Percentiles rank a stretch among this genome's conserved stretches.
These are phyloP conservation scores for Aspergillus fructus DNA, from an alignment of 2,329 filamentous ascomycete species.

Conservation along the genomic window DNA sequence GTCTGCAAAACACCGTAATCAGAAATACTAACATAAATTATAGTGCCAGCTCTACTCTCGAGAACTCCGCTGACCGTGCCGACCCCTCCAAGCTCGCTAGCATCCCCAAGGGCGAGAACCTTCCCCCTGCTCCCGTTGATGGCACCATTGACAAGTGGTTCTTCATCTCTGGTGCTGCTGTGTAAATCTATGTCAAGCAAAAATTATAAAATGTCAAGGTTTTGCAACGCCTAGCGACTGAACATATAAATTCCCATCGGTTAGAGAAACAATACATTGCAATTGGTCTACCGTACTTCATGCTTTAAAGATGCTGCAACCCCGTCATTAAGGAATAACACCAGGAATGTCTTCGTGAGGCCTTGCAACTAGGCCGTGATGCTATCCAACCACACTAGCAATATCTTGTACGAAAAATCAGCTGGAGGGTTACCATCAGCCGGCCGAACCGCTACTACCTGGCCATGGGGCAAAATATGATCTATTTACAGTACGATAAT, in stretches of 20 bases:
- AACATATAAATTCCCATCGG: constrained; percentile 5
- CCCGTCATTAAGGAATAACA: too few relatives aligned
- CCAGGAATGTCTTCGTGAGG: too few relatives aligned
- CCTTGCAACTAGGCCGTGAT: too few relatives aligned
- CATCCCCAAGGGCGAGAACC: constrained; percentile 77
- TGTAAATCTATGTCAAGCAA: constrained; percentile 51
- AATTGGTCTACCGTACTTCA: not conserved
- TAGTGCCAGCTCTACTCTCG: constrained; percentile 77
- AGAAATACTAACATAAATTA: constrained; percentile 11
- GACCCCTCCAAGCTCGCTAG: constrained; percentile 68
- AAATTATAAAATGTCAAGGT: constrained; percentile 31
- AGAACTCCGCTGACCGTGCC: constrained; percentile 69
- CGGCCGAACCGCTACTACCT: too few relatives aligned
- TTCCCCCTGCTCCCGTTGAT: constrained; percentile 85
- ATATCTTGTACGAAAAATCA: too few relatives aligned
- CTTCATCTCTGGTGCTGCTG: constrained; percentile 97
- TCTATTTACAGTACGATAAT: not conserved
- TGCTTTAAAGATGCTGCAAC: not conserved
- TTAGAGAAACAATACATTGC: constrained; percentile 1
- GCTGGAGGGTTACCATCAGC: too few relatives aligned
- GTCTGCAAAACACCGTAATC: not conserved
- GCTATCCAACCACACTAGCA: too few relatives aligned
- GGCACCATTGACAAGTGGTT: constrained; percentile 99
- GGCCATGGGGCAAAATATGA: too few relatives aligned
- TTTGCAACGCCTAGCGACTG: constrained; percentile 12